phyloP scores from a whole-genome alignment of 1,284 basidiomycete genomes.

The Schizophyllum commune region DNA sequence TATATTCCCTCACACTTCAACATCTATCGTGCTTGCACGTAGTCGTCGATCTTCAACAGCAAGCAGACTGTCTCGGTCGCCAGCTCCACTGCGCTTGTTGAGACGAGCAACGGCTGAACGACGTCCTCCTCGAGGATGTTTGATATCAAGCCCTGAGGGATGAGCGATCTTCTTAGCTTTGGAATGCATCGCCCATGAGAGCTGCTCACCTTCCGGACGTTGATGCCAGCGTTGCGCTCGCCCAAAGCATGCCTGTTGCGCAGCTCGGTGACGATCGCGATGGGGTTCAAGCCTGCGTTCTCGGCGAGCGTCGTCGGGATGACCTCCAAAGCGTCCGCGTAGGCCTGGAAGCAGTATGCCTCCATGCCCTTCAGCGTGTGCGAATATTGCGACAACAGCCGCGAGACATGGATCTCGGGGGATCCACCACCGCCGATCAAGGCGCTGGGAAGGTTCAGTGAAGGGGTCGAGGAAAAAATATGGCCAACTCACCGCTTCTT shows the following conservation, averaged over 20 bases:
- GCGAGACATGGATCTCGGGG: constrained; percentile 97
- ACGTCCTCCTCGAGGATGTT: constrained; percentile 98
- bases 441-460: constrained; percentile 47
- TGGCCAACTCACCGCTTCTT: constrained; percentile 78
- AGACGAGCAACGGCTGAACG: constrained; percentile 92
- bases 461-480: not conserved
- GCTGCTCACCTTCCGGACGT: constrained; percentile 83
- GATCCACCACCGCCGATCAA: constrained; percentile 97
- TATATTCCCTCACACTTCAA: not conserved
- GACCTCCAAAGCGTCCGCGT: constrained; percentile 95
- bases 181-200: not conserved
- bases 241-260: constrained; percentile 95
- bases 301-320: constrained; percentile 98
- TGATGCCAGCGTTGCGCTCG: constrained; percentile 94
- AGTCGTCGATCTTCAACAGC: constrained; percentile 95
- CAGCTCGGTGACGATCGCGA: constrained; percentile 96
- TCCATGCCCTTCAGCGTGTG: constrained; percentile 98
- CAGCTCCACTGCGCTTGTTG: constrained; percentile 92
- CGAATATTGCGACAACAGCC: constrained; percentile 85
- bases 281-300: constrained; percentile 97
- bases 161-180: constrained; percentile 6
- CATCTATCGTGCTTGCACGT: constrained; percentile 66
- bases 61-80: constrained; percentile 97
- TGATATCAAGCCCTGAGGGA: constrained; percentile 78
- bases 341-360: constrained; percentile 98